Evolutionary conservation across 192 early-diverging fungal species (phyloP).

Genomic region (Jimgerdemannia lactiflua): DNA sequence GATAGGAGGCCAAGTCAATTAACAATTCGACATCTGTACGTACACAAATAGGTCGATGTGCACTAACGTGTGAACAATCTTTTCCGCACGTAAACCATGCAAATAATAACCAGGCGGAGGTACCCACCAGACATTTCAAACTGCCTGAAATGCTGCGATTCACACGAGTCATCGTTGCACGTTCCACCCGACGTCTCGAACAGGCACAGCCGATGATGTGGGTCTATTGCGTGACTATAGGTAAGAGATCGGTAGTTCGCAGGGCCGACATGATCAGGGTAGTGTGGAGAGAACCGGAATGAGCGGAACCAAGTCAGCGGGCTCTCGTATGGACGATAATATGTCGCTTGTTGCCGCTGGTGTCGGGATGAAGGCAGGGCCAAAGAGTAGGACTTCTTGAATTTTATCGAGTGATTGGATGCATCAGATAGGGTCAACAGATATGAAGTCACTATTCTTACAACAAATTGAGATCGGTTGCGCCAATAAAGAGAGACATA

Average conservation of each 20-base stretch:
- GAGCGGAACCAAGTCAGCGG: slow-evolving; percentile 11
- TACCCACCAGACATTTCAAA: slow-evolving; percentile 3
- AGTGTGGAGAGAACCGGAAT: slow-evolving; percentile 1
- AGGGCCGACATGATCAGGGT: background rate
- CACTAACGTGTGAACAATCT: background rate
- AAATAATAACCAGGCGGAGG: background rate
- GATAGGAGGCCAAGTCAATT: background rate
- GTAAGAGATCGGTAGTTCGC: background rate
- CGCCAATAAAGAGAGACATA: too few species aligned
- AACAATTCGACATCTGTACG: background rate
- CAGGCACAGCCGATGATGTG: slow-evolving; percentile 1
- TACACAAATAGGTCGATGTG: background rate
- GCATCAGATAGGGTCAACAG: too few species aligned
- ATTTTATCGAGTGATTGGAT: too few species aligned
- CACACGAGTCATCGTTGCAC: slow-evolving; percentile 15
- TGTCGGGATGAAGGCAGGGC: background rate
- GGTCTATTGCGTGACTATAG: slow-evolving; percentile 12
- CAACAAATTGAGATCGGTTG: too few species aligned
- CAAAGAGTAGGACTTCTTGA: too few species aligned
- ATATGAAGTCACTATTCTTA: too few species aligned
- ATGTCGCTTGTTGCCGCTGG: background rate
- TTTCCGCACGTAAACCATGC: background rate
- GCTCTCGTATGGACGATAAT: background rate
- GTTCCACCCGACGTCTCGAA: slow-evolving; percentile 11
- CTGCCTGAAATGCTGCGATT: slow-evolving; percentile 8